These are phyloP conservation scores for Phytopythium mirpurense DNA, from an alignment of 352 stramenopile species.

Conservation along the genomic window DNA sequence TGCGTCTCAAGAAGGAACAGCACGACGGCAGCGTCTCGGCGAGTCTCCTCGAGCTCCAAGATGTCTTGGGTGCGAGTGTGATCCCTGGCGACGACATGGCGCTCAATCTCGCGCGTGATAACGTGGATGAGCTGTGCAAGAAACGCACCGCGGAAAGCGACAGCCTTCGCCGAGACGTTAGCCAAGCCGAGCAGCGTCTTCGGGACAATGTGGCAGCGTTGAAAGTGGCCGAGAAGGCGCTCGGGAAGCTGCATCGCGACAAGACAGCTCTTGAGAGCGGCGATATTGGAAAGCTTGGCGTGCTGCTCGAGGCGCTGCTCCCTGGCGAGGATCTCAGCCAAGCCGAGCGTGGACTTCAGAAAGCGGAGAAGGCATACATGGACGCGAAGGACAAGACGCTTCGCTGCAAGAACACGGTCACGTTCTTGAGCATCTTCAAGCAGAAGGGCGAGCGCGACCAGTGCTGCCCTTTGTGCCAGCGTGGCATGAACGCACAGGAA, in stretches of 20 bases:
- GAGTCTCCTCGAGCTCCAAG: slow-evolving; percentile 40
- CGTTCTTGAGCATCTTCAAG: slow-evolving; percentile 82
- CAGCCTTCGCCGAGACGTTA: background rate
- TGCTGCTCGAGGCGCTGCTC: slow-evolving; percentile 40
- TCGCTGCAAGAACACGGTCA: slow-evolving; percentile 76
- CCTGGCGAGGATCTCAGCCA: slow-evolving; percentile 36
- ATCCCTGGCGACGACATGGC: slow-evolving; percentile 21
- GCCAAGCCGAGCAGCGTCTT: slow-evolving; percentile 28
- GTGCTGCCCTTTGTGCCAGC: slow-evolving; percentile 71
- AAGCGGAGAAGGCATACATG: slow-evolving; percentile 59
- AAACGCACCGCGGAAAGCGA: background rate
- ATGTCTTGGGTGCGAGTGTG: slow-evolving; percentile 15
- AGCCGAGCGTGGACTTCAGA: slow-evolving; percentile 41
- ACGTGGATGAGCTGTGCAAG: slow-evolving; percentile 2
- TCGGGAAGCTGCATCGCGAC: slow-evolving; percentile 28
- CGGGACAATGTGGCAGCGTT: slow-evolving; percentile 46
- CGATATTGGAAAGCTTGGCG: slow-evolving; percentile 43
- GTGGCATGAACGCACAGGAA: slow-evolving; percentile 53
- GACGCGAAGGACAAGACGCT: slow-evolving; percentile 81
- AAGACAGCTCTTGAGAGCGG: slow-evolving; percentile 52
- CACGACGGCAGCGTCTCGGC: slow-evolving; percentile 38
- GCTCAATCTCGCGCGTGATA: slow-evolving; percentile 9
- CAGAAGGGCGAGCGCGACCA: slow-evolving; percentile 78
- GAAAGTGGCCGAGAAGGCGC: slow-evolving; percentile 41
- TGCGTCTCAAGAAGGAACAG: slow-evolving; percentile 34